Evolutionary conservation across 2,329 filamentous ascomycete species (phyloP), one percentile per base, ranked within the genome.

Genomic region (Talaromyces sp.): DNA sequence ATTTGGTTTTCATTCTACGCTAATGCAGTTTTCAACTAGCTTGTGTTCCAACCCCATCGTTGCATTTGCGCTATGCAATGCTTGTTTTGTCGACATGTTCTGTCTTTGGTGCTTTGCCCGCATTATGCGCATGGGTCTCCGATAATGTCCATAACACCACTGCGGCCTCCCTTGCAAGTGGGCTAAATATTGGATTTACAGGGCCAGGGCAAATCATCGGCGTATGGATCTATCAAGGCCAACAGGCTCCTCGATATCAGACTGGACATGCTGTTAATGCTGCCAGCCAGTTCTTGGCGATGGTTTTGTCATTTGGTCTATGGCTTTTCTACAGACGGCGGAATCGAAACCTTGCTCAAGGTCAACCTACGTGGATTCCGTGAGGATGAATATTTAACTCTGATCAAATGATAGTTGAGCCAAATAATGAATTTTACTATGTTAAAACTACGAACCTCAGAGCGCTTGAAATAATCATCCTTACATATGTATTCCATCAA

Each of bases 31-130:
- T 17, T 7, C 13, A 8, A 14, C 3, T 17, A 44, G 42, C 42
- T 33, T 44, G 42, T n/a, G 42, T 44, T 27, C 24, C 42, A 2
- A 30, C 42, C 10, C 42, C 42, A 32, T 44, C 42, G 14, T 27
- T 44, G 13, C 42, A 44, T 14, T 24, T 44, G 9, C 42, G 42
- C 27, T 44, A 44, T 19, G 42, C 42, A 8, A 44, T 44, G 42
- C 42, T 44, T 16, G 40, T 44, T 4, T 27, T 44, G 3, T 44
- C 11, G 5, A 44, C 42, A 32, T 30, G 22, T 13, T 44, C 42
- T 3, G 42, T 32, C 10, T 44, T 44, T 13, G 42, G 42, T 7
- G 32, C 27, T 7, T 24, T 44, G 7, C 22, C 42, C 6, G 29
- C 42, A 6, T 24, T 44, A 10, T 44, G 42, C n/a, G 42, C 42